Conservation (phyloP, 208 protist species). For the Crithidia thermophila region DNA sequence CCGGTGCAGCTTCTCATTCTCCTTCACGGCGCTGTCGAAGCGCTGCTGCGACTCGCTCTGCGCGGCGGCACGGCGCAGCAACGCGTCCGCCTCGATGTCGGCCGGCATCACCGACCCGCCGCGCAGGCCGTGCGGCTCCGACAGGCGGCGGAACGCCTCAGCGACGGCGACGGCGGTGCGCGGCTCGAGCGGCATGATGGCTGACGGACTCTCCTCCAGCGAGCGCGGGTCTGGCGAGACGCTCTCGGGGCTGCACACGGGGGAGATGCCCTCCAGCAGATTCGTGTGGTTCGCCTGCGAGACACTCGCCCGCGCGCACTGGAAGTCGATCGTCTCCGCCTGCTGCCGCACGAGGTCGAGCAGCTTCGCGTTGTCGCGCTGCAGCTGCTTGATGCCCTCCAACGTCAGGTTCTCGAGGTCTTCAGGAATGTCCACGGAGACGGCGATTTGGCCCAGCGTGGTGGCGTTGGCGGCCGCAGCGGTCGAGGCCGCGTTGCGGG, state of each 20-base stretch:
- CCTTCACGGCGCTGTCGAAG: slow-evolving; percentile 39
- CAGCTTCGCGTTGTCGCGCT: slow-evolving; percentile 63
- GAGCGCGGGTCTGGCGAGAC: slow-evolving; percentile 35
- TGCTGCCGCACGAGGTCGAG: slow-evolving; percentile 64
- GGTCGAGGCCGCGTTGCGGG: slow-evolving; percentile 29
- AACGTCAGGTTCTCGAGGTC: slow-evolving; percentile 35
- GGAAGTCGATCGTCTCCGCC: slow-evolving; percentile 56
- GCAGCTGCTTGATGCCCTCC: slow-evolving; percentile 60
- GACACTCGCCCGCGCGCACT: slow-evolving; percentile 37
- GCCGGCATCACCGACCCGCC: slow-evolving; percentile 31
- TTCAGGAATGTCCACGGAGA: slow-evolving; percentile 42
- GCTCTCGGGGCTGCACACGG: slow-evolving; percentile 24
- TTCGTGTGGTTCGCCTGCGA: slow-evolving; percentile 23
- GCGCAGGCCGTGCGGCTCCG: slow-evolving; percentile 43
- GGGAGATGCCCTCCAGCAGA: slow-evolving; percentile 30
- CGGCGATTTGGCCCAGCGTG: slow-evolving; percentile 51
- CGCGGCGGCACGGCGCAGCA: slow-evolving; percentile 36
- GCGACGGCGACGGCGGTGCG: slow-evolving; percentile 12
- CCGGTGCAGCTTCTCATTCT: slow-evolving; percentile 45
- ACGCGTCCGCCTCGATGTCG: slow-evolving; percentile 38
- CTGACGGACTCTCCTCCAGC: slow-evolving; percentile 22
- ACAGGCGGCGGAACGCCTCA: slow-evolving; percentile 43
- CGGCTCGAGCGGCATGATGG: slow-evolving; percentile 7
- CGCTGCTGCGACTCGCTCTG: slow-evolving; percentile 34
- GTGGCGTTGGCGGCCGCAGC: slow-evolving; percentile 18